A percentile compares a stretch with the other conserved stretches of the same genome.
phyloP scores from a whole-genome alignment of 495 filamentous ascomycete genomes.

The Hyaloscypha hepaticicola region DNA sequence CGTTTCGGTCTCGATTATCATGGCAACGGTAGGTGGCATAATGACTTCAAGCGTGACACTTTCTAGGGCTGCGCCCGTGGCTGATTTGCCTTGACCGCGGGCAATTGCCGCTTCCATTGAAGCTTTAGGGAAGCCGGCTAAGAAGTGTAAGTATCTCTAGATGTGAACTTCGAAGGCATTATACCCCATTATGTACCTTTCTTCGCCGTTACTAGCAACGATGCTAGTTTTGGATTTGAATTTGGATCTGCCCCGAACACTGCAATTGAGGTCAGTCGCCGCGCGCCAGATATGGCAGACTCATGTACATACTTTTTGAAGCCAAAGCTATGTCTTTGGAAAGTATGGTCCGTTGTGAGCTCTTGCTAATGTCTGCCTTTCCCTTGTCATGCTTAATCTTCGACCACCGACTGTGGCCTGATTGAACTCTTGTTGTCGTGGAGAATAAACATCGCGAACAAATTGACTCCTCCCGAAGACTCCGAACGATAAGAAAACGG shows the following conservation, averaged over 20 bases:
- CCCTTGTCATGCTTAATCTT: constrained; percentile 95
- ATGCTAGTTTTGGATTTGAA: constrained; percentile 70
- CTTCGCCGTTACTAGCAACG: constrained; percentile 75
- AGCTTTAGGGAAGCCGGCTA: constrained; percentile 76
- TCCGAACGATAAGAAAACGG: constrained; percentile 16
- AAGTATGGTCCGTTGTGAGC: constrained; percentile 42
- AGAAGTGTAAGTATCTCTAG: constrained; percentile 17
- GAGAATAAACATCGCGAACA: constrained; percentile 55
- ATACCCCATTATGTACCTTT: constrained; percentile 51
- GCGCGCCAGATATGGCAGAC: neutral
- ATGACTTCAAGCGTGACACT: constrained; percentile 78
- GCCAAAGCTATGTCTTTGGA: constrained; percentile 51
- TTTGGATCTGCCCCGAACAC: constrained; percentile 67
- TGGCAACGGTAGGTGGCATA: constrained; percentile 70
- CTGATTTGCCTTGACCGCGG: constrained; percentile 79
- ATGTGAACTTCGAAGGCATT: neutral
- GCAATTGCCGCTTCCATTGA: constrained; percentile 81
- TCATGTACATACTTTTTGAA: constrained; percentile 46
- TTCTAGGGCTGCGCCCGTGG: constrained; percentile 71
- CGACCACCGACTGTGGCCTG: constrained; percentile 90
- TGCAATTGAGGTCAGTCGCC: constrained; percentile 18
- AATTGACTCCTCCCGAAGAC: constrained; percentile 20
- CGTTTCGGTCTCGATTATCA: constrained; percentile 74
- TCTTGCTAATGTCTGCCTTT: constrained; percentile 65
- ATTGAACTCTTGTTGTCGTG: constrained; percentile 46